Percentiles rank a stretch among this genome's conserved stretches.
These are phyloP conservation scores for Apophysomyces ossiformis DNA, from an alignment of 371 early-diverging fungal species.

Conservation along the genomic window DNA sequence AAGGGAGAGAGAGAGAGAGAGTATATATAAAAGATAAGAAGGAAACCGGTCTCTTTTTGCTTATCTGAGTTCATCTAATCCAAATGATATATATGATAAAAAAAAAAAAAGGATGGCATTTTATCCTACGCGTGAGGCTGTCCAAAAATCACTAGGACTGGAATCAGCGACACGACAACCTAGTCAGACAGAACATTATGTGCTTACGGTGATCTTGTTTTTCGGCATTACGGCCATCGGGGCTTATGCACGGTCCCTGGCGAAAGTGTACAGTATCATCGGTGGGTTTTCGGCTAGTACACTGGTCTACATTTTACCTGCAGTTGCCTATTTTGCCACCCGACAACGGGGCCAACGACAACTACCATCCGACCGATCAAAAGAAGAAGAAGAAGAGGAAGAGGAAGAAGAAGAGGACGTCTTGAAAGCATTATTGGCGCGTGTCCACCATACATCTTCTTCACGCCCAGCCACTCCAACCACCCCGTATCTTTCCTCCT, in stretches of 20 bases:
- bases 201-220: conserved; percentile 41
- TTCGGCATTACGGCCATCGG: conserved; percentile 36
- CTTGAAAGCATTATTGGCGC: not conserved
- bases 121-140: conserved; percentile 49
- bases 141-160: conserved; percentile 47
- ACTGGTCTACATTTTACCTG: conserved; percentile 52
- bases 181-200: conserved; percentile 37
- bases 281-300: conserved; percentile 53
- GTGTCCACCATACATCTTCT: too few species aligned
- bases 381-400: too few species aligned
- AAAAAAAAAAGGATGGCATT: conserved; percentile 32
- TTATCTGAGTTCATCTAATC: too few species aligned
- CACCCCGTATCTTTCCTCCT: not conserved
- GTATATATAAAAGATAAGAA: too few species aligned
- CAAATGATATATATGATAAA: conserved; percentile 1
- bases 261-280: conserved; percentile 47
- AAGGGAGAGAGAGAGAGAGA: too few species aligned
- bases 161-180: conserved; percentile 39
- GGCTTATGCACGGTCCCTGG: conserved; percentile 38
- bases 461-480: too few species aligned
- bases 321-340: conserved; percentile 39
- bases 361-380: too few species aligned
- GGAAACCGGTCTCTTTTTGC: too few species aligned
- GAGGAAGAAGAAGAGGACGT: not conserved
- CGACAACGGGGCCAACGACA: not conserved